Percentiles rank a stretch among this genome's conserved stretches.
Conservation (phyloP, 2,329 filamentous ascomycete genomes). For the Trichoderma atroviride region DNA sequence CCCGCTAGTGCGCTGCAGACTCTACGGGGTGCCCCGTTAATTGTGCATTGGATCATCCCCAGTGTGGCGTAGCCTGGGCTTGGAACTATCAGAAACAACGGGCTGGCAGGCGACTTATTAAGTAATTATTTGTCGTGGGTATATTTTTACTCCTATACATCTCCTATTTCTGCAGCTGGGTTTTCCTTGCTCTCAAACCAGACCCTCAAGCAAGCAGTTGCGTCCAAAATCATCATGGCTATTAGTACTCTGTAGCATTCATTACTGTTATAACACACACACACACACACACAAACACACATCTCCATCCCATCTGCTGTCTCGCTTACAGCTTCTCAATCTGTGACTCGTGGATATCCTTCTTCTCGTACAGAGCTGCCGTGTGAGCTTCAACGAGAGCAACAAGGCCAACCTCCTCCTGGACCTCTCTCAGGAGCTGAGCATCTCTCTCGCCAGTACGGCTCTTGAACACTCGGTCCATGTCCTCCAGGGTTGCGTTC, state of each 20-base stretch:
- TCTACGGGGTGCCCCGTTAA: conserved; percentile 17
- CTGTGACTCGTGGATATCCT: conserved; percentile 17
- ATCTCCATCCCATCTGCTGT: neutral
- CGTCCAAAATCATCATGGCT: neutral
- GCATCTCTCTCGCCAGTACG: conserved; percentile 38
- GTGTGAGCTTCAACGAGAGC: conserved; percentile 16
- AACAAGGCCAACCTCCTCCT: conserved; percentile 33
- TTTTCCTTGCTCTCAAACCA: neutral
- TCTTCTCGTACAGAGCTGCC: conserved; percentile 15
- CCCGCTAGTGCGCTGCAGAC: conserved; percentile 14
- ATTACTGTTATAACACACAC: neutral
- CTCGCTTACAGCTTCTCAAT: conserved; percentile 12
- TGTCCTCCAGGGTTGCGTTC: conserved; percentile 64
- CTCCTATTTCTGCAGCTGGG: neutral
- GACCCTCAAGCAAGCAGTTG: neutral
- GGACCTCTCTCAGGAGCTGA: conserved; percentile 32
- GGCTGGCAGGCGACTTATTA: neutral
- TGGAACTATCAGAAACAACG: neutral
- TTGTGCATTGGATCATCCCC: conserved; percentile 6
- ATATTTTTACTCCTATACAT: neutral
- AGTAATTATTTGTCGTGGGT: neutral
- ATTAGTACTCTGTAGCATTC: conserved; percentile 3
- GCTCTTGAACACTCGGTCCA: conserved; percentile 57
- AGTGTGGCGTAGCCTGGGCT: neutral
- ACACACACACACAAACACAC: neutral